Base-by-base conservation (phyloP, 2,329 filamentous ascomycete species). In the Colletotrichum sojae region DNA sequence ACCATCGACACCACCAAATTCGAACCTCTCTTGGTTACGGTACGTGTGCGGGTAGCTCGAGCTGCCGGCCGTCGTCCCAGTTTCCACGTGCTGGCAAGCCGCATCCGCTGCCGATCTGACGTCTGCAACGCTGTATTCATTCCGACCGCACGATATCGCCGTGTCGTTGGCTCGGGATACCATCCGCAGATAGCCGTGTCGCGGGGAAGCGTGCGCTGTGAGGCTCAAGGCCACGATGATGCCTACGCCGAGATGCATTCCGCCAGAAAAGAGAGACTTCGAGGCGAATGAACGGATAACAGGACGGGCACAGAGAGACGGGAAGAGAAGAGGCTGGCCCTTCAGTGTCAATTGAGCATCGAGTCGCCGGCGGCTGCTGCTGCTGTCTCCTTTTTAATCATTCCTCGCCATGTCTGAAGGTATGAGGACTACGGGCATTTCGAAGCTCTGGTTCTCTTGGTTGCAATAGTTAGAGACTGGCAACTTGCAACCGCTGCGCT, bases 21-120 rank as follows among this genome's bases (percentile, higher is more conserved):
- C 78, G 76, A 92, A 91, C 18, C 87, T 88, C 75, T 91, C 89
- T 73, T 86, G 86, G 81, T 91, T 86, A 77, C 89, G 86, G 80
- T 89, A 91, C 43, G 78, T 78, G 76, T 91, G 88, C 0, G 89
- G 89, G 76, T 91, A 90, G 45, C 27, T 65, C 15, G 71, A 74
- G 63, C 77, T 75, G 71, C 83, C 82, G 48, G 77, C 78, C 46
- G 76, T 75, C 31, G 73, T 73, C 56, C 81, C 82, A 31, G 78
- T 71, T 59, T 79, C 70, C 75, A 88, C 84, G 73, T 87, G 84
- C 20, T 78, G 75, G 80, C 84, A 90, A 3, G 86, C 88, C 54
- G 83, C 80, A 64, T 82, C 79, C 48, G 84, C 76, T 46, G 89
- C 89, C 10, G 82, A 78, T 71, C 78, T 80, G 56, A 90, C 83